A percentile compares a stretch with the other conserved stretches of the same genome.
Evolutionary conservation across 345 rosid genomes (phyloP).

Genomic region (Dipteronia sinensis): DNA sequence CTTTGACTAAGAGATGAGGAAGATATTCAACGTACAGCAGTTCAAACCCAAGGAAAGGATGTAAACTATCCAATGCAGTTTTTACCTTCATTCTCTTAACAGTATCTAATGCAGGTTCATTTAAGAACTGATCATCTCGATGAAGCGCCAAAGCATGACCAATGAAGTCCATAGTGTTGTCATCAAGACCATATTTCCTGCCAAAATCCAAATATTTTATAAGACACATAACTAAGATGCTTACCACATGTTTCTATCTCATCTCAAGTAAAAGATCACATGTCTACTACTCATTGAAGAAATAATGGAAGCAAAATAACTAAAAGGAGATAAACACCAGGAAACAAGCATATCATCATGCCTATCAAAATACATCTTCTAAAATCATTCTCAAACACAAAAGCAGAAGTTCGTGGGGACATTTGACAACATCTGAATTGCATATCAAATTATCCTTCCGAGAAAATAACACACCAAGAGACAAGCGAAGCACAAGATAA

Average conservation of each 20-base stretch:
- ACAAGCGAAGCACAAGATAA: neutral
- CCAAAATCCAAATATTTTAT: slow-evolving; percentile 15
- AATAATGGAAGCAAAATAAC: neutral
- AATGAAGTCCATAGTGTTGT: slow-evolving; percentile 85
- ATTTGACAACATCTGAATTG: neutral
- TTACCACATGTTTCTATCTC: neutral
- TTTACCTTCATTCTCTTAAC: slow-evolving; percentile 96
- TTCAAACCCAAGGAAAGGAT: neutral
- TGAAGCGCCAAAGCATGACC: slow-evolving; percentile 98
- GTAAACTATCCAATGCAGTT: neutral
- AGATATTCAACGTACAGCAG: neutral
- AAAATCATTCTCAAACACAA: neutral
- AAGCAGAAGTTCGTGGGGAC: neutral
- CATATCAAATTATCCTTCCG: neutral
- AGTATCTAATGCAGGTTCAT: slow-evolving; percentile 91
- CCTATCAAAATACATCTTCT: neutral
- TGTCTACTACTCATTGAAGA: neutral
- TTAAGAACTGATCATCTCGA: slow-evolving; percentile 75
- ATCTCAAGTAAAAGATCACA: neutral
- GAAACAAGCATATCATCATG: neutral
- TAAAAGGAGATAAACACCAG: neutral
- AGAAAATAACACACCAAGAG: neutral
- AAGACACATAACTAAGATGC: neutral
- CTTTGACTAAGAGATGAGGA: neutral
- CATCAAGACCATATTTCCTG: slow-evolving; percentile 92